A percentile compares a stretch with the other conserved stretches of the same genome.
Conservation (phyloP, 1,284 basidiomycete species). For the Ceratobasidium sp. region DNA sequence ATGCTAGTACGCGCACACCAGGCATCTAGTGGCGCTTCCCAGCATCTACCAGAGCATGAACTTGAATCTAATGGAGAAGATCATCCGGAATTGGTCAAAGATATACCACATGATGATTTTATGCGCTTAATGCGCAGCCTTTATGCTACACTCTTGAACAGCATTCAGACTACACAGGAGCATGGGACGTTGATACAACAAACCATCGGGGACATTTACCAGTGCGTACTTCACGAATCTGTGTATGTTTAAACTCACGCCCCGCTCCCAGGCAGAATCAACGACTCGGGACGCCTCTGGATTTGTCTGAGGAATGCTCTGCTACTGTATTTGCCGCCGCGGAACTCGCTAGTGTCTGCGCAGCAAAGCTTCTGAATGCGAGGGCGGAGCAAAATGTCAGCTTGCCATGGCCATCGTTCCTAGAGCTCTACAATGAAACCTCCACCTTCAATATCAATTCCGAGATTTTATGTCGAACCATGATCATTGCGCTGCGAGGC, state of each 20-base stretch:
- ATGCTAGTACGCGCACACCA: constrained; percentile 60
- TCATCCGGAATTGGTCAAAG: constrained; percentile 30
- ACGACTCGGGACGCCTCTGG: background rate
- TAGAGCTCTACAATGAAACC: constrained; percentile 82
- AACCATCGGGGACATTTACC: constrained; percentile 12
- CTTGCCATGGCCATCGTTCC: constrained; percentile 78
- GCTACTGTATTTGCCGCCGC: constrained; percentile 72
- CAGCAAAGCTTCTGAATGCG: constrained; percentile 78
- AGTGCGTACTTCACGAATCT: background rate
- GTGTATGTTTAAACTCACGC: background rate
- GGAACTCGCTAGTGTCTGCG: constrained; percentile 84
- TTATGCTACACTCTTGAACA: constrained; percentile 43
- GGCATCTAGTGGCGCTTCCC: constrained; percentile 48
- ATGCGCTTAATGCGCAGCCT: constrained; percentile 43
- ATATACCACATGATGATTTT: constrained; percentile 44
- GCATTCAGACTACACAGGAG: constrained; percentile 40
- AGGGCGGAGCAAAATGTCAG: constrained; percentile 82
- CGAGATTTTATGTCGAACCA: constrained; percentile 84
- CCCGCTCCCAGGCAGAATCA: constrained; percentile 3
- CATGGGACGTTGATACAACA: constrained; percentile 30
- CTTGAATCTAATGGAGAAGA: constrained; percentile 1
- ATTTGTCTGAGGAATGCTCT: constrained; percentile 21
- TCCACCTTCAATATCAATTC: constrained; percentile 91
- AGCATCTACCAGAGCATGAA: constrained; percentile 17
- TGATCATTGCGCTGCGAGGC: constrained; percentile 92